These are phyloP conservation scores for Xerocomus amazonicus DNA, from an alignment of 1,284 basidiomycete genomes.

Conservation along the genomic window DNA sequence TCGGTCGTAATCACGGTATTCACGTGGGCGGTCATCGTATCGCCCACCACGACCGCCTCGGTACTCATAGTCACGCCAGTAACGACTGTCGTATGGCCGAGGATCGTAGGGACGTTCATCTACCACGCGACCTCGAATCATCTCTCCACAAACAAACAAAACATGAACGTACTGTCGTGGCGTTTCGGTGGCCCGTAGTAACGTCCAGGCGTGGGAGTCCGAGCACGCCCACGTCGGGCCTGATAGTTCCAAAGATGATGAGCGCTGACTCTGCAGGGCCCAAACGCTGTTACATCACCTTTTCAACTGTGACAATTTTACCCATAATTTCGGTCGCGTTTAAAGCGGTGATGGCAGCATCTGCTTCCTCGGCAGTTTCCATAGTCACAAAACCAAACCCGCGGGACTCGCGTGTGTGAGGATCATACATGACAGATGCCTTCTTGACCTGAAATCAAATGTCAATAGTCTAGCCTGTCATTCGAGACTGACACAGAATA, in stretches of 20 bases:
- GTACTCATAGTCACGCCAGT: constrained; percentile 62
- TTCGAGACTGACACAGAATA: neutral
- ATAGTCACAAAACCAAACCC: constrained; percentile 99
- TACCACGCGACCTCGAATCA: constrained; percentile 22
- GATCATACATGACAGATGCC: constrained; percentile 95
- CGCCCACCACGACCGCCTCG: constrained; percentile 40
- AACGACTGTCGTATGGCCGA: constrained; percentile 76
- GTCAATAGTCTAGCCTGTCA: constrained; percentile 12
- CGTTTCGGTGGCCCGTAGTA: constrained; percentile 93
- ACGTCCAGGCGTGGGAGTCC: constrained; percentile 92
- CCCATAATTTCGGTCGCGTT: constrained; percentile 85
- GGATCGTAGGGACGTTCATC: constrained; percentile 78
- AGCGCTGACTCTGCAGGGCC: constrained; percentile 1
- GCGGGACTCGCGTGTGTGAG: constrained; percentile 92
- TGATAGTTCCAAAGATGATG: constrained; percentile 42
- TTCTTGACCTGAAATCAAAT: constrained; percentile 64
- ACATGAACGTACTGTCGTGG: constrained; percentile 48
- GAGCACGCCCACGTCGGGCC: constrained; percentile 91
- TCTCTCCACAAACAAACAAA: constrained; percentile 4
- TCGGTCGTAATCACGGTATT: constrained; percentile 33
- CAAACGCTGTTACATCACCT: constrained; percentile 46
- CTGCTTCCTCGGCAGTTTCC: constrained; percentile 83
- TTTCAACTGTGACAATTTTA: constrained; percentile 83
- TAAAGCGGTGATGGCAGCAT: constrained; percentile 81
- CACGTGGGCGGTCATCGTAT: constrained; percentile 35